These are phyloP conservation scores for Metschnikowia peoriensis DNA, from an alignment of 805 yeast genomes.

Conservation along the genomic window DNA sequence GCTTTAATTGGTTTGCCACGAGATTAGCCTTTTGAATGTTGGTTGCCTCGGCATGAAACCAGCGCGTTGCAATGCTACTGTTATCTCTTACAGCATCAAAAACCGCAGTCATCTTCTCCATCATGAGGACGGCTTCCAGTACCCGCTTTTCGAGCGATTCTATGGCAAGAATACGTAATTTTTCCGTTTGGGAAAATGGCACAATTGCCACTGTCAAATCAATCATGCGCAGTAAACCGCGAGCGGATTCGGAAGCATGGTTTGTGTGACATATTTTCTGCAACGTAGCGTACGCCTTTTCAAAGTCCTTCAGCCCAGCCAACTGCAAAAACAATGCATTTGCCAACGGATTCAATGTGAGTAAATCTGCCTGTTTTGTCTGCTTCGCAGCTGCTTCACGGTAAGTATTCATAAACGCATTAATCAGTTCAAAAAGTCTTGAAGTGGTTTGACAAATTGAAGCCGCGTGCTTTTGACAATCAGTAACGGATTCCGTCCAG, in stretches of 20 bases:
- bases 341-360: constrained; percentile 59
- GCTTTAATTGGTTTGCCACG: constrained; percentile 54
- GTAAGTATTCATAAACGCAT: constrained; percentile 37
- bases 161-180: constrained; percentile 37
- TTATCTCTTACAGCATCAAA: constrained; percentile 35
- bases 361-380: constrained; percentile 27
- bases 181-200: constrained; percentile 48
- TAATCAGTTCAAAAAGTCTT: constrained; percentile 36
- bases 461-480: constrained; percentile 19
- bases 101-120: constrained; percentile 34
- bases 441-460: constrained; percentile 19
- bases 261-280: constrained; percentile 26
- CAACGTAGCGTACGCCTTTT: constrained; percentile 42
- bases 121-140: constrained; percentile 27
- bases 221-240: constrained; percentile 28
- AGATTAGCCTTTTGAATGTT: constrained; percentile 52
- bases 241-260: constrained; percentile 12
- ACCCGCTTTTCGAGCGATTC: constrained; percentile 34
- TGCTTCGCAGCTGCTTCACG: constrained; percentile 27
- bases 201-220: constrained; percentile 52
- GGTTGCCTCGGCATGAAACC: constrained; percentile 50
- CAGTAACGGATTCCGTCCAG: constrained; percentile 18
- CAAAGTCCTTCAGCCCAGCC: constrained; percentile 46
- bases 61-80: constrained; percentile 37
- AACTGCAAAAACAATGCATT: constrained; percentile 57